Conservation (phyloP, 495 filamentous ascomycete genomes). For the Jackrogersella minutella region DNA sequence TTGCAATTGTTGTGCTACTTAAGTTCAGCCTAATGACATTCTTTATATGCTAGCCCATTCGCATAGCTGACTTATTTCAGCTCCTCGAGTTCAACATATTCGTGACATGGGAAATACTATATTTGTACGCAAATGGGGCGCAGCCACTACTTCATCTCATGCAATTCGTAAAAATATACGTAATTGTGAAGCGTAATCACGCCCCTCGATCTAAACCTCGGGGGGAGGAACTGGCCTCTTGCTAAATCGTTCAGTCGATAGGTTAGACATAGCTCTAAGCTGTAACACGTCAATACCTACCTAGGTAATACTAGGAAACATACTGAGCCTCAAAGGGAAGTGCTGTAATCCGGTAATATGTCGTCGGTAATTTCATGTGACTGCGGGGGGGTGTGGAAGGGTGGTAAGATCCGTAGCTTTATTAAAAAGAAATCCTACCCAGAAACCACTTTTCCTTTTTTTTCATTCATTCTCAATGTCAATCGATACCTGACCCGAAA, state of each 20-base stretch:
- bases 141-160: background rate
- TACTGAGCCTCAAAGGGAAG: background rate
- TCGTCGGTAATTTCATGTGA: slow-evolving; percentile 8
- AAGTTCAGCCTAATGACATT: background rate
- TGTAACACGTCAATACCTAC: background rate
- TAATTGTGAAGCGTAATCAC: too few relatives aligned
- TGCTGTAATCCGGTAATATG: background rate
- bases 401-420: background rate
- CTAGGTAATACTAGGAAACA: background rate
- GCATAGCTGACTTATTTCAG: background rate
- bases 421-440: background rate
- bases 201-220: too few relatives aligned
- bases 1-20: background rate
- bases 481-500: background rate
- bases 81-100: background rate
- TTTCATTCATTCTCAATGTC: background rate
- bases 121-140: slow-evolving; percentile 6
- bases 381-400: background rate
- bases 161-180: too few relatives aligned
- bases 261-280: background rate
- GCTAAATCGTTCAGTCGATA: background rate
- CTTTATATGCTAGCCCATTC: too few relatives aligned
- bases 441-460: background rate
- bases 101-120: background rate
- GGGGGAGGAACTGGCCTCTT: background rate